phyloP scores from a whole-genome alignment of 78 protist species.

The Dictyostelium brefeldianum region DNA sequence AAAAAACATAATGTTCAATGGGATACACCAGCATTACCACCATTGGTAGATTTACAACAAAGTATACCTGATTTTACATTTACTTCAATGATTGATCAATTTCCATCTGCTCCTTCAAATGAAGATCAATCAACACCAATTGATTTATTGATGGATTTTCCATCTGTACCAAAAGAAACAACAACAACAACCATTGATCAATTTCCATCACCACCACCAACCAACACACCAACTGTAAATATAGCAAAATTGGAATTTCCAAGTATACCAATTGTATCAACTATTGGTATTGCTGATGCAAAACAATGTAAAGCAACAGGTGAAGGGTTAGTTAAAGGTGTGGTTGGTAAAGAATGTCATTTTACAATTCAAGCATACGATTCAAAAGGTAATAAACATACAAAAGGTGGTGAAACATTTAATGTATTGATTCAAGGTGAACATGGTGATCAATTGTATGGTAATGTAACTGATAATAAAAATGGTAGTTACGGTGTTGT shows the following conservation, averaged over 20 bases:
- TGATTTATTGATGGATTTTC: conserved; percentile 36
- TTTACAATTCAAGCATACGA: conserved; percentile 78
- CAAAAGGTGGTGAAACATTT: conserved; percentile 82
- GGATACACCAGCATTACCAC: conserved; percentile 75
- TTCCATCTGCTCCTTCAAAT: conserved; percentile 49
- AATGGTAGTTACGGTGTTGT: conserved; percentile 73
- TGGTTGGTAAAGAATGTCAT: conserved; percentile 29
- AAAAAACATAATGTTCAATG: conserved; percentile 74
- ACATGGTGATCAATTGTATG: conserved; percentile 81
- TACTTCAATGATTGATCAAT: conserved; percentile 46
- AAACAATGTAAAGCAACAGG: conserved; percentile 27
- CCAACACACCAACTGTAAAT: not conserved
- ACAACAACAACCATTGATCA: conserved; percentile 24
- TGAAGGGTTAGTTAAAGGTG: conserved; percentile 36
- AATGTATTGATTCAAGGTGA: conserved; percentile 59
- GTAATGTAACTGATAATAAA: conserved; percentile 53
- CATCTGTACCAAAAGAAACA: conserved; percentile 49
- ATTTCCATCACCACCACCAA: conserved; percentile 60
- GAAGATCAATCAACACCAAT: not conserved
- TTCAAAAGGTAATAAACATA: conserved; percentile 23
- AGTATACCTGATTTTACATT: conserved; percentile 71
- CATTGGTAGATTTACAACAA: conserved; percentile 73
- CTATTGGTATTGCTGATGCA: not conserved
- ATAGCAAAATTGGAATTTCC: conserved; percentile 43
- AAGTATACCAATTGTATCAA: not conserved